These are phyloP conservation scores for Phytophthora lateralis DNA, from an alignment of 352 stramenopile genomes.

Conservation along the genomic window DNA sequence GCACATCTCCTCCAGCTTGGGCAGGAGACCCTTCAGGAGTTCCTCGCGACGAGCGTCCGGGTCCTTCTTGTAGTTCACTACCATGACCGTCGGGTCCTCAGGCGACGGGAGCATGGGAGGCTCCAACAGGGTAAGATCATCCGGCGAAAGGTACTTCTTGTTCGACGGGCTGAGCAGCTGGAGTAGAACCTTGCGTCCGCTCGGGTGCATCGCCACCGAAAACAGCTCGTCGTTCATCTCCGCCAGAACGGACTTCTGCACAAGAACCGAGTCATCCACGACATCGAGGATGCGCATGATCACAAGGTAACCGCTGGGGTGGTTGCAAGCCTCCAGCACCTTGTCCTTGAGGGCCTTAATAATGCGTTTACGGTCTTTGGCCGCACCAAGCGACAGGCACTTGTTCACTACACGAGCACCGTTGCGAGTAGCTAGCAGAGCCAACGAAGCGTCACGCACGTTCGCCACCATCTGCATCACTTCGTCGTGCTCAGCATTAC, in stretches of 20 bases:
- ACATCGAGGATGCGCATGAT: constrained; percentile 91
- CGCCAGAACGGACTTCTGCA: constrained; percentile 89
- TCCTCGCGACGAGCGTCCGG: constrained; percentile 75
- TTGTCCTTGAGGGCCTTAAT: constrained; percentile 93
- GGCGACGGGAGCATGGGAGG: constrained; percentile 73
- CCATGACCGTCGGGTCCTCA: constrained; percentile 57
- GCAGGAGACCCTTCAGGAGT: constrained; percentile 74
- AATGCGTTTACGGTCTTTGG: constrained; percentile 92
- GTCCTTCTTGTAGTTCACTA: constrained; percentile 92
- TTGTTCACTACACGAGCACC: constrained; percentile 88
- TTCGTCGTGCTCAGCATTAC: constrained; percentile 76
- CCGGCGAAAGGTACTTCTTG: constrained; percentile 83
- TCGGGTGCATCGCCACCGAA: constrained; percentile 71
- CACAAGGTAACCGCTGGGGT: constrained; percentile 90
- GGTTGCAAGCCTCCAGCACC: constrained; percentile 87
- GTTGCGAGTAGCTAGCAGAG: constrained; percentile 87
- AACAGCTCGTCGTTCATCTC: constrained; percentile 84
- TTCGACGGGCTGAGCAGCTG: constrained; percentile 81
- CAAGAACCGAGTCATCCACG: constrained; percentile 90
- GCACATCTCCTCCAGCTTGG: constrained; percentile 86
- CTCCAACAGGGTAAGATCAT: constrained; percentile 77
- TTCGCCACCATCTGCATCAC: constrained; percentile 88
- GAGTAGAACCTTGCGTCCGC: constrained; percentile 79
- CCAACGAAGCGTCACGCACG: constrained; percentile 84
- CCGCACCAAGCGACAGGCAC: constrained; percentile 79